Percentiles rank a stretch among this genome's conserved stretches.
These are phyloP conservation scores for Aspergillus funiculosus DNA, from an alignment of 495 filamentous ascomycete genomes.

Conservation along the genomic window DNA sequence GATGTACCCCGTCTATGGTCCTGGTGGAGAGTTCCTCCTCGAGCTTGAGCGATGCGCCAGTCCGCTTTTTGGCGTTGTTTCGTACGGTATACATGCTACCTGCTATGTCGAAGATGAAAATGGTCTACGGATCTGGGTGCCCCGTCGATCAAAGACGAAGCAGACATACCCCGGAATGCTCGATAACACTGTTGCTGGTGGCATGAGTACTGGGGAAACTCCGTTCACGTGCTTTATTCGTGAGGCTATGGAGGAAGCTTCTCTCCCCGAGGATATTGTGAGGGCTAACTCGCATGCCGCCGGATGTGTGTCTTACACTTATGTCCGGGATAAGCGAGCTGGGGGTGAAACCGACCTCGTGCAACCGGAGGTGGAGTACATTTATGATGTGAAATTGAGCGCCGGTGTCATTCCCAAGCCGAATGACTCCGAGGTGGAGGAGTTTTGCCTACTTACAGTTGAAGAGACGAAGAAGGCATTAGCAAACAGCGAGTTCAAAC, in stretches of 20 bases:
- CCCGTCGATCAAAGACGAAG: slow-evolving; percentile 67
- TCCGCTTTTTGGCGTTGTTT: slow-evolving; percentile 77
- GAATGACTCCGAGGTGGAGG: slow-evolving; percentile 81
- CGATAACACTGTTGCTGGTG: slow-evolving; percentile 92
- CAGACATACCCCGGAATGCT: slow-evolving; percentile 81
- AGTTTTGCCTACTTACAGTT: slow-evolving; percentile 71
- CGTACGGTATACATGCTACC: slow-evolving; percentile 88
- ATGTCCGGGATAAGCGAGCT: slow-evolving; percentile 67
- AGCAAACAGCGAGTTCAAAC: slow-evolving; percentile 75
- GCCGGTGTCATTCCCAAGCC: slow-evolving; percentile 62
- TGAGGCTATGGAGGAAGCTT: slow-evolving; percentile 85
- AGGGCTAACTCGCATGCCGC: slow-evolving; percentile 47
- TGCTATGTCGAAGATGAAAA: slow-evolving; percentile 58
- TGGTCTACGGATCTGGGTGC: slow-evolving; percentile 78
- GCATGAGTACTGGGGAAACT: slow-evolving; percentile 71
- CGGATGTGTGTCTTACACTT: slow-evolving; percentile 80
- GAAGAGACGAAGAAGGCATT: slow-evolving; percentile 68
- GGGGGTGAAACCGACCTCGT: slow-evolving; percentile 83
- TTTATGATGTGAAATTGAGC: slow-evolving; percentile 82
- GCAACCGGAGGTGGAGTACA: slow-evolving; percentile 87
- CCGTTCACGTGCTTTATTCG: slow-evolving; percentile 75
- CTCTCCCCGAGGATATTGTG: slow-evolving; percentile 67
- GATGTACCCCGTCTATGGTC: slow-evolving; percentile 75
- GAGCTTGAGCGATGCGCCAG: slow-evolving; percentile 74
- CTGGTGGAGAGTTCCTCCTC: slow-evolving; percentile 56